Base-by-base conservation (phyloP, 305 asterid genomes). In the Euphrasia arctica region DNA sequence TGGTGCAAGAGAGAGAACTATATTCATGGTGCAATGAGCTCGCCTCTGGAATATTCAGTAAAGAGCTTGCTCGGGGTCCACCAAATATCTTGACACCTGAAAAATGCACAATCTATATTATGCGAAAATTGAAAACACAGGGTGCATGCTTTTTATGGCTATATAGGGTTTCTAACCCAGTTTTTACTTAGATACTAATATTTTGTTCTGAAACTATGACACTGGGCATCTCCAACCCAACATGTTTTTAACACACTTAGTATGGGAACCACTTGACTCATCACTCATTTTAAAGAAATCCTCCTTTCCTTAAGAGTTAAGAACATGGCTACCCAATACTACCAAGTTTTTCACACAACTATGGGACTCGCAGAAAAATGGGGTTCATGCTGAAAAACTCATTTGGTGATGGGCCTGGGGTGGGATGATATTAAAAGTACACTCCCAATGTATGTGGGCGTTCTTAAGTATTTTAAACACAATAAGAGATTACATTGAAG, bases 11-110 rank as follows among this genome's bases (percentile, higher is more conserved):
- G 12, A 90, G 90, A 49, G 99, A 88, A 79, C 95, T 70, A 68
- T 93, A 93, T 77, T 93, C 99, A 50, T 93, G 96, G 81, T 86
- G 99, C 69, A 93, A 80, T n/a, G 96, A 79, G 27, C 14, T 69
- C 59, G 99, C 95, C 79, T 80, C 87, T 18, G 96, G 97, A 77
- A 90, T 77, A 60, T 79, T 81, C 54, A 93, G 83, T 60, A 75
- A 62, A 51, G 90, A 73, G 82, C 91, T 83, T 45, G 95, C 95
- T 60, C 72, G 82, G 54, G 99, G 92, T 65, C 99, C 99, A 68
- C 97, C 97, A 75, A 68, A 86, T 66, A 91, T 22, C 52, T 80
- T 32, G 66, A 87, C 92, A 67, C 95, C 95, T 84, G 81, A 63
- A 75, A 77, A 28, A 73, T 64, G 73, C 49, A 31, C 60, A 42